phyloP scores from a whole-genome alignment of 2,329 filamentous ascomycete genomes.

The Ilyonectria robusta region DNA sequence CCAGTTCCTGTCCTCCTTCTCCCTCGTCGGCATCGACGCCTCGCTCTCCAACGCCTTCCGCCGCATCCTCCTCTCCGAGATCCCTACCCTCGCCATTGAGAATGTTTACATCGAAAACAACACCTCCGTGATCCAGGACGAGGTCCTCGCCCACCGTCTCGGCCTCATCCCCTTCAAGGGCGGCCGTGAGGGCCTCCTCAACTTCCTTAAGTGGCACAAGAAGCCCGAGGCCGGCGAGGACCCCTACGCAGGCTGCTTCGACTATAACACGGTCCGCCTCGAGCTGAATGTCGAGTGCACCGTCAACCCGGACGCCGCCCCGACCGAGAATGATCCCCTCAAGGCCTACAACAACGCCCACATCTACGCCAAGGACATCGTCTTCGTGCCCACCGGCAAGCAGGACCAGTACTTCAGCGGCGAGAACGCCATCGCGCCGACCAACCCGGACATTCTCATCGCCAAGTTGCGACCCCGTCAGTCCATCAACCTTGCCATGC shows the following conservation, averaged over 20 bases:
- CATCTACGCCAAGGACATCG: conserved; percentile 84
- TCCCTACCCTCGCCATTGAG: conserved; percentile 95
- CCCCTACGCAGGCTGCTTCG: conserved; percentile 72
- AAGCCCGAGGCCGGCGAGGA: conserved; percentile 77
- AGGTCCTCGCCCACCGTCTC: conserved; percentile 91
- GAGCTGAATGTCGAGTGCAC: conserved; percentile 85
- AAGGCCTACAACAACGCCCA: conserved; percentile 90
- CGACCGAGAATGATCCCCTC: conserved; percentile 82
- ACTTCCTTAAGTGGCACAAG: conserved; percentile 86
- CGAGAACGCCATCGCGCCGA: conserved; percentile 77
- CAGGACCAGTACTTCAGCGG: conserved; percentile 80
- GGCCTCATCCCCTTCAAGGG: conserved; percentile 93
- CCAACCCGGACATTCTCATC: conserved; percentile 93
- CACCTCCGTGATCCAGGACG: conserved; percentile 97
- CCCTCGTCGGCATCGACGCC: conserved; percentile 91
- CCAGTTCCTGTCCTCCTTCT: conserved; percentile 85
- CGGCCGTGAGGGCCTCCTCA: conserved; percentile 79
- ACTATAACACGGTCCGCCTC: conserved; percentile 91
- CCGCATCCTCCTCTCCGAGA: conserved; percentile 93
- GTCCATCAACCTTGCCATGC: conserved; percentile 87
- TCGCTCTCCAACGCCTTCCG: conserved; percentile 97
- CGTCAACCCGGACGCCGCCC: conserved; percentile 79
- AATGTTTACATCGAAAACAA: conserved; percentile 95
- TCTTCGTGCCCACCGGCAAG: conserved; percentile 81
- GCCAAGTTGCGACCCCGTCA: conserved; percentile 95